Evolutionary conservation across 2,329 filamentous ascomycete genomes (phyloP), one percentile per base, ranked within the genome.

Genomic region (Diplocarpon mali): DNA sequence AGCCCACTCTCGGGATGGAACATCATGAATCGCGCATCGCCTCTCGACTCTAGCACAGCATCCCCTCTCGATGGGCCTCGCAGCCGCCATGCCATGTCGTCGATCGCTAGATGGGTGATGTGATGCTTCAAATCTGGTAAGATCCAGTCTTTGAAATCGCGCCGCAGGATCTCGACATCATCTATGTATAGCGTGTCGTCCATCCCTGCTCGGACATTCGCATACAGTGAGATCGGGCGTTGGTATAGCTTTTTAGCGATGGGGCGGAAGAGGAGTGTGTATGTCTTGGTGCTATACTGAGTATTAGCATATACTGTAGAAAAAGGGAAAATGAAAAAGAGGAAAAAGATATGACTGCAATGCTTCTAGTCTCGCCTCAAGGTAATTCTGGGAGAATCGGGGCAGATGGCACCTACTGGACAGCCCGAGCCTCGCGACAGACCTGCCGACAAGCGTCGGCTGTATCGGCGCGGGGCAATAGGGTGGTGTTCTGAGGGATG

Each of bases 181-280:
- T 44, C 42, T 9, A 44, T n/a, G 20, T 44, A 39, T 13, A 44
- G 17, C 9, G 42, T 44, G 14, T 38, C 42, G 12, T 44, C 42
- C 2, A 14, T 4, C 5, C 7, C 24, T 24, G 20, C 20, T 24
- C 20, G 20, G 6, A 29, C 35, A 7, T 44, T 38, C 14, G 24
- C 35, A 5, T 44, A 44, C 1, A 38, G 8, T n/a, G 35, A 39
- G 2, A 44, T 38, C 5, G 37, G 36, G 34, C 37, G 36, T 28
- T 35, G 17, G 29, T 39, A 44, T 1, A 35, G 42, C 5, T 28
- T 31, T 28, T 12, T 5, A n/a, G 42, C 42, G 9, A 20, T 16
- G 9, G 36, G 36, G 2, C n/a, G 7, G 42, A 44, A 44, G 29
- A 39, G 24, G 12, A 15, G 42, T 6, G 20, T 7, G 24, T 39